Evolutionary conservation across 768 basidiomycete species (phyloP), one percentile per base, ranked within the genome.

Genomic region (Gyrodon lividus): DNA sequence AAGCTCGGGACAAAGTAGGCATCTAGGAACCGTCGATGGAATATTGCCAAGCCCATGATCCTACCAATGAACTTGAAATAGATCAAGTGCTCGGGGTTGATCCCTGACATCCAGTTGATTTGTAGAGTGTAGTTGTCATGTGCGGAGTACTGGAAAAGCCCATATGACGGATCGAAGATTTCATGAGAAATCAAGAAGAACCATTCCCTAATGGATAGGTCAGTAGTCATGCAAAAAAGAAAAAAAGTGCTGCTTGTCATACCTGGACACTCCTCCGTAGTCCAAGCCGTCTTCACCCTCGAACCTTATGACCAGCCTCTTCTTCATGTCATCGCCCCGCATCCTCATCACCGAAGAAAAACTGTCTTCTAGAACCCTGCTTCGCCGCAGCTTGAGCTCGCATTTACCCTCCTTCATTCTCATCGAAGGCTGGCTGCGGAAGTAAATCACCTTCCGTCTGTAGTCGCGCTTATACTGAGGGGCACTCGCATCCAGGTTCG

Each of bases 381-480:
- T 81, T 34, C 93, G 80, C 49, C 91, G 79, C 16, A 96, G 77
- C 67, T 90, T 93, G 60, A 94, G 70, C 64, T 94, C 91, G 60
- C 90, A 93, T 66, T 92, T 93, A 31, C 91, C 92, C 13, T 83
- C 78, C 43, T 80, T 77, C 7, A 79, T 72, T 40, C 89, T 79
- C 77, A 96, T 86, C 46, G 90, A 86, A 22, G 92, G 90, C 59
- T 96, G 92, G 57, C 84, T 87, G 54, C 92, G 80, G 80, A 96
- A 94, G 74, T 95, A 95, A 43, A 95, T 86, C 39, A 95, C 83
- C 70, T 95, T 96, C 50, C 91, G 77, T 56, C 92, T 76, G 67
- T 95, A 96, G 71, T 96, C 92, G 55, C 91, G 86, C 71, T 95
- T 94, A 72, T 94, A 95, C 70, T 95, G 92, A n/a, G 92, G 93